phyloP scores from a whole-genome alignment of 305 asterid genomes.

The Petunia hybrid region DNA sequence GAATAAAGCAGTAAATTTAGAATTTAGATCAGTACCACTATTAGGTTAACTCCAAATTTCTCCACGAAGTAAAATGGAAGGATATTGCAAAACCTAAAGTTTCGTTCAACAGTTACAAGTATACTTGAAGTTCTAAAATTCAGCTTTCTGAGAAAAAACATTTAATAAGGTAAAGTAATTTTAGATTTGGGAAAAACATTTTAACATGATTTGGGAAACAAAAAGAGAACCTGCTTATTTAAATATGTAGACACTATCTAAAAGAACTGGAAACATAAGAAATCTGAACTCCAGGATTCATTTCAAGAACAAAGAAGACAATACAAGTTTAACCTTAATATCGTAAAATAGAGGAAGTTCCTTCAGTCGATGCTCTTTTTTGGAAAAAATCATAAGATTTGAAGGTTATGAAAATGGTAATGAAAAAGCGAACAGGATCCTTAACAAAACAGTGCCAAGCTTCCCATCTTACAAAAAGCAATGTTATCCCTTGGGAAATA shows the following conservation, averaged over 20 bases:
- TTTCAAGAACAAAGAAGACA: constrained; percentile 2
- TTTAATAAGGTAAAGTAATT: no score
- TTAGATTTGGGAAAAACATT: neutral
- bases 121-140: constrained; percentile 2
- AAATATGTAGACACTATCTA: constrained; percentile 20
- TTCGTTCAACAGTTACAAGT: neutral
- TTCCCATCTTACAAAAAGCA: constrained; percentile 10
- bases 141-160: neutral
- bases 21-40: constrained; percentile 6
- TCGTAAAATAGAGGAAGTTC: neutral
- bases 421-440: neutral
- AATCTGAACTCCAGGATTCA: neutral
- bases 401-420: neutral
- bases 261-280: constrained; percentile 3
- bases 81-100: neutral
- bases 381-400: neutral
- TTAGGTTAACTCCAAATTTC: neutral
- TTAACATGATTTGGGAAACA: neutral
- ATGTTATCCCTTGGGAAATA: neutral
- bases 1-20: neutral
- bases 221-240: neutral
- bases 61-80: neutral
- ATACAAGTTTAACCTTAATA: constrained; percentile 13
- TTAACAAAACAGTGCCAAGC: constrained; percentile 1
- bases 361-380: neutral